Conservation (phyloP, 495 filamentous ascomycete species). For the Neohortaea acidophila region DNA sequence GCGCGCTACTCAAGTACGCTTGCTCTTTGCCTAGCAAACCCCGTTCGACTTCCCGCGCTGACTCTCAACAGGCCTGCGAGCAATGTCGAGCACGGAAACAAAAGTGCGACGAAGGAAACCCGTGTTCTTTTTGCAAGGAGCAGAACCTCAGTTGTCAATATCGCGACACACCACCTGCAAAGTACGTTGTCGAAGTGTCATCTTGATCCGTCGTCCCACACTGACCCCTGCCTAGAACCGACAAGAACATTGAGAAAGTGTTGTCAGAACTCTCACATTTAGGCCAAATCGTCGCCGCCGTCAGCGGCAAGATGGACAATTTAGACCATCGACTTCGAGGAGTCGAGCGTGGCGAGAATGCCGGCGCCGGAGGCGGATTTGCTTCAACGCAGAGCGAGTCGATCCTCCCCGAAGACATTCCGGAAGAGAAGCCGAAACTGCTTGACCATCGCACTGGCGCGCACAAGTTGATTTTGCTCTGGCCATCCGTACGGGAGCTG, state of each 20-base stretch:
- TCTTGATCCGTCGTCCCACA: too few species aligned
- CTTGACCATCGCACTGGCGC: conserved; percentile 66
- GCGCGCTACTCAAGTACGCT: conserved; percentile 24
- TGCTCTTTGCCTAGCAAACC: not conserved
- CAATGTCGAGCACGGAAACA: conserved; percentile 53
- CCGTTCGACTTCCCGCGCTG: not conserved
- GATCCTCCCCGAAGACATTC: not conserved
- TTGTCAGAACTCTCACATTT: conserved; percentile 17
- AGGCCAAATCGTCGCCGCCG: too few species aligned
- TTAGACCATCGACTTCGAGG: conserved; percentile 5
- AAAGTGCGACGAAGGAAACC: conserved; percentile 47
- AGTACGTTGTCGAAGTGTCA: conserved; percentile 43
- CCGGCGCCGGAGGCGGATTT: not conserved
- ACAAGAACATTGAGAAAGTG: conserved; percentile 27
- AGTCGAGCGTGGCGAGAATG: not conserved
- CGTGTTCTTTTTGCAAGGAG: conserved; percentile 35
- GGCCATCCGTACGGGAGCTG: conserved; percentile 47
- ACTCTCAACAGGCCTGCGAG: conserved; percentile 45
- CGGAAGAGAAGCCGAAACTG: not conserved
- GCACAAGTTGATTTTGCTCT: conserved; percentile 51
- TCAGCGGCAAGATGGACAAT: conserved; percentile 4
- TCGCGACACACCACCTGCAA: conserved; percentile 50
- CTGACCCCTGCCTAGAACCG: conserved; percentile 20
- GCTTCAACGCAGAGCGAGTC: conserved; percentile 22
- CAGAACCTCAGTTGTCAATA: conserved; percentile 46